phyloP scores from a whole-genome alignment of 495 filamentous ascomycete genomes.

The Coniosporium apollinis region DNA sequence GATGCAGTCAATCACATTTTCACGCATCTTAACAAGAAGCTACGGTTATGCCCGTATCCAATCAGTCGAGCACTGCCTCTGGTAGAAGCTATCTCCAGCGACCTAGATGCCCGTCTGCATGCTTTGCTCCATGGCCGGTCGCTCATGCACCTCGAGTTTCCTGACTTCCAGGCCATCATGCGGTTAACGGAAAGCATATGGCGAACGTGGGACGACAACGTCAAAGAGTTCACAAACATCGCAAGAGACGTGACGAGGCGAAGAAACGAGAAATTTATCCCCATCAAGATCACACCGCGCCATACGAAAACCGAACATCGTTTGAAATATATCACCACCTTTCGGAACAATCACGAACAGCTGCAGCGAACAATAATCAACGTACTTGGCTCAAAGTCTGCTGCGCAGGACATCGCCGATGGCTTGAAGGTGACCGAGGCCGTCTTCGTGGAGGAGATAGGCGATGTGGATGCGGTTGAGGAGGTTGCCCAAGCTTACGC shows the following conservation, averaged over 20 bases:
- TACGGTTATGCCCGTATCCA: slow-evolving; percentile 87
- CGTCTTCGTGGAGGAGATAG: slow-evolving; percentile 67
- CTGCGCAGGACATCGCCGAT: slow-evolving; percentile 25
- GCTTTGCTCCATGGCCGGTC: slow-evolving; percentile 67
- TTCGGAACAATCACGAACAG: slow-evolving; percentile 92
- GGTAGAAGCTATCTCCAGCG: slow-evolving; percentile 95
- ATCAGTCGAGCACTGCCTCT: slow-evolving; percentile 79
- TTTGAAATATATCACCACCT: slow-evolving; percentile 80
- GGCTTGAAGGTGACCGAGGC: slow-evolving; percentile 30
- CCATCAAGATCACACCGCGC: slow-evolving; percentile 78
- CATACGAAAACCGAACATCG: slow-evolving; percentile 78
- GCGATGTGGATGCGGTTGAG: slow-evolving; percentile 94
- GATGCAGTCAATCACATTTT: slow-evolving; percentile 81
- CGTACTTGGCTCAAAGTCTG: slow-evolving; percentile 58
- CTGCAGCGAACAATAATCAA: slow-evolving; percentile 89
- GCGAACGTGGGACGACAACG: slow-evolving; percentile 80
- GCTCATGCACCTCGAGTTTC: slow-evolving; percentile 80
- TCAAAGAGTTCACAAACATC: slow-evolving; percentile 95
- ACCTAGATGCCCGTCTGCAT: slow-evolving; percentile 75
- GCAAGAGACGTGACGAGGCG: slow-evolving; percentile 83
- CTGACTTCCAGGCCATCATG: slow-evolving; percentile 76
- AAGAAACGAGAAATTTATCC: slow-evolving; percentile 91
- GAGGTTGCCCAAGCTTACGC: slow-evolving; percentile 91
- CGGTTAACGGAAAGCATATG: slow-evolving; percentile 70
- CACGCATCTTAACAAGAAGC: slow-evolving; percentile 85